Evolutionary conservation across 1,284 basidiomycete species (phyloP), one percentile per base, ranked within the genome.

Genomic region (Tilletia indica): DNA sequence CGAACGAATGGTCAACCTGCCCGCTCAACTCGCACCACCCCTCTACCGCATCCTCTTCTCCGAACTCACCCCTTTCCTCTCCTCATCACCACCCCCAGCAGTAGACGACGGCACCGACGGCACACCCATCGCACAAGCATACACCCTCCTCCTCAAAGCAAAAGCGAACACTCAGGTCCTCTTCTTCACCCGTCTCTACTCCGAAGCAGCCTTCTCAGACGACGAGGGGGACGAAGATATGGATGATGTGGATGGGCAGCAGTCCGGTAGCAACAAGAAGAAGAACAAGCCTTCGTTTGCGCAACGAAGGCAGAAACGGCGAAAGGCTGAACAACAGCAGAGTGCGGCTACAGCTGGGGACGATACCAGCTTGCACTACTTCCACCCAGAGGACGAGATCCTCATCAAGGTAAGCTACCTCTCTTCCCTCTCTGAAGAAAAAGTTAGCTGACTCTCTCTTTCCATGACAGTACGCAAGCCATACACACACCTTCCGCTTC

Each of bases 1-100:
- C 73, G 82, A 83, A 69, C 77, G 82, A 31, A 82, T 83, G 80
- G 77, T 83, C 72, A 83, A 83, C 73, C 74, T 83, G 71, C 82
- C 82, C 0, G 75, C 77, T 2, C 78, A 77, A 39, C 73, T 81
- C 1, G 76, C 78, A 36, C 79, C 79, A 6, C 82, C 80, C 19
- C 77, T 83, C n/a, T 79, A 82, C 73, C 78, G 78, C 58, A 80
- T 83, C 79, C 71, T 82, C 2, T 66, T 76, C 54, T 77, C 81
- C 38, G 82, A 83, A 63, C 54, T 80, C n/a, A 67, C 36, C 9
- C 61, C 61, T 0, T 38, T 39, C 34, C 61, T 64, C 61, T 42
- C 34, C 8, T 19, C 6, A 42, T 8, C 25, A 42, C 38, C 9
- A 25, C 14, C n/a, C 42, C 9, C n/a, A 25, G 39, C 42, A n/a